Percentiles rank a stretch among this genome's conserved stretches.
These are phyloP conservation scores for Moringa oleifera DNA, from an alignment of 345 rosid genomes.

Conservation along the genomic window DNA sequence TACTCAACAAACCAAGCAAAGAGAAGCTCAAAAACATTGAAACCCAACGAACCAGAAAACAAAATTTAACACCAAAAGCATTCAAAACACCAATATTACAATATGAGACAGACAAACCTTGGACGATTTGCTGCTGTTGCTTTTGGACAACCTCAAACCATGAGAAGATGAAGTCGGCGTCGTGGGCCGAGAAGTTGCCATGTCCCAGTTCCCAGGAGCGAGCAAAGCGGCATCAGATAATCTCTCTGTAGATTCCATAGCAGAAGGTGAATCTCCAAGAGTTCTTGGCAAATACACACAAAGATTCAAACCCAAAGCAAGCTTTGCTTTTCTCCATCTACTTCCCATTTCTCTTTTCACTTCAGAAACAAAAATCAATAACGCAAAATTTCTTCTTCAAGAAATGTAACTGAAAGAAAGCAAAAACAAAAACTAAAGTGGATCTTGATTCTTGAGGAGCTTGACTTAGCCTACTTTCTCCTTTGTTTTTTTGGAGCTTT, in stretches of 20 bases:
- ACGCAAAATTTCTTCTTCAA: not conserved
- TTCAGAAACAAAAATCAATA: not conserved
- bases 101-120: slow-evolving; percentile 52
- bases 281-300: slow-evolving; percentile 69
- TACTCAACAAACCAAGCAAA: slow-evolving; percentile 13
- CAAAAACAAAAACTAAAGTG: slow-evolving; percentile 17
- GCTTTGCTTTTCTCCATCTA: slow-evolving; percentile 84
- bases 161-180: slow-evolving; percentile 79
- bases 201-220: slow-evolving; percentile 53
- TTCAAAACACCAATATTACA: not conserved
- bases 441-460: slow-evolving; percentile 24
- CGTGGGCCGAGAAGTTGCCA: slow-evolving; percentile 44
- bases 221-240: slow-evolving; percentile 80
- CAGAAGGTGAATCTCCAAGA: slow-evolving; percentile 39
- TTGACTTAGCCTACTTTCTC: slow-evolving; percentile 15
- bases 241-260: slow-evolving; percentile 50
- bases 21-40: slow-evolving; percentile 6
- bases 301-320: slow-evolving; percentile 63
- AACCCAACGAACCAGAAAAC: slow-evolving; percentile 3
- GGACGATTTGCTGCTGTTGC: slow-evolving; percentile 73
- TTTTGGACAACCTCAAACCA: slow-evolving; percentile 60
- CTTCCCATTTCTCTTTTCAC: slow-evolving; percentile 44
- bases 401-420: not conserved
- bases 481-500: slow-evolving; percentile 1
- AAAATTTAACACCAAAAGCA: not conserved